Conservation (phyloP, 176 grass and related monocot genomes). For the Musa schizocarpa region DNA sequence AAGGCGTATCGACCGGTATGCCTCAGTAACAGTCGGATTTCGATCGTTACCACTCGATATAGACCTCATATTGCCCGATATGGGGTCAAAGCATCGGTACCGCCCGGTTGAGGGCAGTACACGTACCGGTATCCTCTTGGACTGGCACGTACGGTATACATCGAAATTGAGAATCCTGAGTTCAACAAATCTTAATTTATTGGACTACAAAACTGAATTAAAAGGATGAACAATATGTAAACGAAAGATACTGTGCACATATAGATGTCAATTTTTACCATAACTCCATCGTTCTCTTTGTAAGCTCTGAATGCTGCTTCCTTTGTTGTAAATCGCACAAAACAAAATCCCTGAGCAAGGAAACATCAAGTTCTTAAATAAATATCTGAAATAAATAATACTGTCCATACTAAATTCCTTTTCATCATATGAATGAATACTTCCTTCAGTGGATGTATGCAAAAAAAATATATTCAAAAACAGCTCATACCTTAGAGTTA, state of each 20-base stretch:
- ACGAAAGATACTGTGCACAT: neutral
- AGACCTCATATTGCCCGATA: too few species aligned
- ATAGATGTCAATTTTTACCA: conserved; percentile 37
- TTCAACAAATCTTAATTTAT: too few species aligned
- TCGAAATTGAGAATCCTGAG: too few species aligned
- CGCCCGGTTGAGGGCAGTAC: too few species aligned
- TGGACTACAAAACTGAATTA: too few species aligned
- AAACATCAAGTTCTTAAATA: conserved; percentile 13
- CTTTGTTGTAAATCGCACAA: conserved; percentile 57
- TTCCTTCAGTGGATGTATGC: conserved; percentile 1
- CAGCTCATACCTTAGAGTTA: conserved; percentile 47
- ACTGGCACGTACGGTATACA: too few species aligned
- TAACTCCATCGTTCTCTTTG: conserved; percentile 48
- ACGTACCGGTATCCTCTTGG: too few species aligned
- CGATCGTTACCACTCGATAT: too few species aligned
- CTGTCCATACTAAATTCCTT: neutral
- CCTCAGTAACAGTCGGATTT: too few species aligned
- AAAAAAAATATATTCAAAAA: conserved; percentile 17
- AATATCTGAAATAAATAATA: neutral
- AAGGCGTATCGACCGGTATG: too few species aligned
- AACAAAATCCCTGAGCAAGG: conserved; percentile 63
- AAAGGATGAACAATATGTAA: too few species aligned
- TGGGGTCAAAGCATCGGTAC: too few species aligned
- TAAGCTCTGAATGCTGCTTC: conserved; percentile 48
- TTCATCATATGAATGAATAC: neutral